Base-by-base conservation (phyloP, 805 yeast genomes). In the Jamesozyma jinghongensis region DNA sequence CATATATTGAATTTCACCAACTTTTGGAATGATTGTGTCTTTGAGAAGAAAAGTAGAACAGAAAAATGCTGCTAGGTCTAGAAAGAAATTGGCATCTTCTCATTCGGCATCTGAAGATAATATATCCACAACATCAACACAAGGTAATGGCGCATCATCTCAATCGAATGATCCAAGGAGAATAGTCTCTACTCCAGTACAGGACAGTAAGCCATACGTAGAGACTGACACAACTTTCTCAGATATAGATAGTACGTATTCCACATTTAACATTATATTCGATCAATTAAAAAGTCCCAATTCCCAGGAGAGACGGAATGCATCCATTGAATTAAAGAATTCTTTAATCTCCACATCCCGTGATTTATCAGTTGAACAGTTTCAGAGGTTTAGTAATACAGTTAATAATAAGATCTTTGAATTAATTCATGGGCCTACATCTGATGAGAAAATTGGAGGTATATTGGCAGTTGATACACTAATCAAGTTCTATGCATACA, bases 321-420 rank as follows among this genome's bases (percentile, higher is more conserved):
- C 87, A 5, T 90, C 94, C 0, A 65, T 67, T 17, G 92, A 85
- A 49, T 68, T 90, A 40, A 69, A 82, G 36, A 75, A 73, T 27
- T 81, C 85, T 48, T 69, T 90, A 40, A 74, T 78, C 5, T 70
- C 84, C 0, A 73, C 84, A 11, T 82, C 92, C 2, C 74, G 94
- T 37, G 97, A 88, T 53, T 70, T 81, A 17, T 78, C 92, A 0
- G 70, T 84, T 1, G 96, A 87, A 57, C 90, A 83, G 52, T 77
- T 85, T 51, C 76, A 84, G 46, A 65, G 87, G 29, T 85, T 83
- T 61, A 85, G 82, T 59, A 85, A 83, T 57, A 88, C 81, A 43
- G 81, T 90, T 47, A 87, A 90, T 66, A 83, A 85, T 53, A 78
- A 82, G 47, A 84, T 92, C 16, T 87, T 86, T 58, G 95, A 85